These are phyloP conservation scores for Mycena haematopus DNA, from an alignment of 768 basidiomycete species.

Conservation along the genomic window DNA sequence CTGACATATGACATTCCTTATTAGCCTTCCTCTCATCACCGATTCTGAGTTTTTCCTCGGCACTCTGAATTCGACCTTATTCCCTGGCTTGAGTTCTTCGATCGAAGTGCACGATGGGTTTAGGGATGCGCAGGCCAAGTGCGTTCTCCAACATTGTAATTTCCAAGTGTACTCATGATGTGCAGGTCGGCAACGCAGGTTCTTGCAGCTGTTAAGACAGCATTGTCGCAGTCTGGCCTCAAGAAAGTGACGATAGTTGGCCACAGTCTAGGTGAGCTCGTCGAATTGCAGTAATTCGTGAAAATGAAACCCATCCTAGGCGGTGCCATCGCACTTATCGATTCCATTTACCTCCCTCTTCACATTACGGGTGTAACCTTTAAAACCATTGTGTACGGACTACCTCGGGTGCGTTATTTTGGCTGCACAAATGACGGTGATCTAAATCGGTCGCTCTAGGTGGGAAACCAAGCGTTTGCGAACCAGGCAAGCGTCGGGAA, in stretches of 20 bases:
- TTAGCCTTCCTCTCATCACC: slow-evolving; percentile 46
- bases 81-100: slow-evolving; percentile 49
- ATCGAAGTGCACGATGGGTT: slow-evolving; percentile 55
- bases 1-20: neutral
- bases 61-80: slow-evolving; percentile 43
- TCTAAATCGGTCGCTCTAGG: slow-evolving; percentile 34
- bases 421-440: neutral
- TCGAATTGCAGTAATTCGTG: slow-evolving; percentile 6
- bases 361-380: slow-evolving; percentile 50
- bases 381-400: slow-evolving; percentile 47
- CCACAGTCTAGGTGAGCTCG: slow-evolving; percentile 46
- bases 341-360: slow-evolving; percentile 59
- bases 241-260: slow-evolving; percentile 49
- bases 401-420: slow-evolving; percentile 45
- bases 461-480: slow-evolving; percentile 66
- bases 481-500: slow-evolving; percentile 56
- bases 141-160: slow-evolving; percentile 16
- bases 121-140: slow-evolving; percentile 49
- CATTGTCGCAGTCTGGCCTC: slow-evolving; percentile 41
- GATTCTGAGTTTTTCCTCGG: slow-evolving; percentile 43
- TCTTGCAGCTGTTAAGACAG: slow-evolving; percentile 46
- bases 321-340: slow-evolving; percentile 50
- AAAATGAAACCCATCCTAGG: slow-evolving; percentile 31
- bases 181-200: slow-evolving; percentile 47
- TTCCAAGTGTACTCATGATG: neutral